A percentile compares a stretch with the other conserved stretches of the same genome.
Conservation (phyloP, 2,329 filamentous ascomycete genomes). For the Diaporthe sp. region DNA sequence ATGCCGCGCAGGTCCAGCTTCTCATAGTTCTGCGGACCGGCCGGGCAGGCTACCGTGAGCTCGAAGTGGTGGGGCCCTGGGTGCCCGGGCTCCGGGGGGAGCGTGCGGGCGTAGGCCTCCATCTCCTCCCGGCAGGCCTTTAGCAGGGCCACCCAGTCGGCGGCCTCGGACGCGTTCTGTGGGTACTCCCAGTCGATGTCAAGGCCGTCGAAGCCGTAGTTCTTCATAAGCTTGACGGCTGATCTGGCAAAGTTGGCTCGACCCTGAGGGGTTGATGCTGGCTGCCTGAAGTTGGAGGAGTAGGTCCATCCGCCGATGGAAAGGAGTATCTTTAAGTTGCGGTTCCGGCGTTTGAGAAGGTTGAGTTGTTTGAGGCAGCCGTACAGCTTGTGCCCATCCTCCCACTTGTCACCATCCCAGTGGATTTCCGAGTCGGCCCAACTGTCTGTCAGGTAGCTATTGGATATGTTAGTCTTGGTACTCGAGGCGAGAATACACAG, state of each 20-base stretch:
- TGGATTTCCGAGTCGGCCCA: conserved; percentile 81
- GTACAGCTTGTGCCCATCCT: conserved; percentile 86
- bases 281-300: conserved; percentile 81
- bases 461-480: neutral
- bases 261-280: conserved; percentile 77
- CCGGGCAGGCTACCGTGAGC: conserved; percentile 72
- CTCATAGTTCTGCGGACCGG: conserved; percentile 70
- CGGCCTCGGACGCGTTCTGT: conserved; percentile 62
- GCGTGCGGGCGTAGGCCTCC: conserved; percentile 63
- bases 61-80: conserved; percentile 64
- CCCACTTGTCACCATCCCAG: conserved; percentile 75
- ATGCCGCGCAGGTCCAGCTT: conserved; percentile 72
- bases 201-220: conserved; percentile 81
- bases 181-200: conserved; percentile 79
- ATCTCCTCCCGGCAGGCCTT: conserved; percentile 65
- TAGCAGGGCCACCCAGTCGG: conserved; percentile 69
- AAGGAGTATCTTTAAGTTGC: conserved; percentile 85
- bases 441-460: conserved; percentile 62
- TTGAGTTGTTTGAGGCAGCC: conserved; percentile 91
- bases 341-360: conserved; percentile 82
- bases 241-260: conserved; percentile 77
- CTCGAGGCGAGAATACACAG: neutral
- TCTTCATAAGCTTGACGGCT: conserved; percentile 80
- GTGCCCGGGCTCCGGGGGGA: conserved; percentile 42
- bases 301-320: conserved; percentile 96